A percentile compares a stretch with the other conserved stretches of the same genome.
These are phyloP conservation scores for Pyrus communis DNA, from an alignment of 306 rosid species.

Conservation along the genomic window DNA sequence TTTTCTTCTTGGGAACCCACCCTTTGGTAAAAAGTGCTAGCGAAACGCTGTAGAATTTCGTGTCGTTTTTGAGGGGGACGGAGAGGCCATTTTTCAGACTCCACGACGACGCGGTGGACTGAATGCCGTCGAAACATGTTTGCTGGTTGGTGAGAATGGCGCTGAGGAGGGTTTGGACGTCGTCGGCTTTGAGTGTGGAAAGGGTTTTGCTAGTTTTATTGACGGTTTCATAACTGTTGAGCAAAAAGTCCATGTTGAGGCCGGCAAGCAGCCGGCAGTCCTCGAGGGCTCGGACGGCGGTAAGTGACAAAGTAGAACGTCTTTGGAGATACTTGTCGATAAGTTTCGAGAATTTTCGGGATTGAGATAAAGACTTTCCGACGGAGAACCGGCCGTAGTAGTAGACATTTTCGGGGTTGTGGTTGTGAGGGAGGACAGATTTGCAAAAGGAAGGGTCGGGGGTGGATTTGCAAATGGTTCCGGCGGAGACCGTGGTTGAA, in stretches of 20 bases:
- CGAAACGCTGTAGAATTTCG: conserved; percentile 73
- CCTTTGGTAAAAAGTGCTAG: conserved; percentile 60
- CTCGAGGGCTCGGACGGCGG: conserved; percentile 56
- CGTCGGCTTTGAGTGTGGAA: conserved; percentile 47
- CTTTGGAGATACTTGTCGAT: conserved; percentile 35
- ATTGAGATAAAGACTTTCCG: conserved; percentile 52
- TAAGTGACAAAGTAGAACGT: conserved; percentile 27
- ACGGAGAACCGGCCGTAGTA: conserved; percentile 58
- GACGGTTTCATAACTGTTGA: conserved; percentile 41
- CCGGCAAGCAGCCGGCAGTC: conserved; percentile 57
- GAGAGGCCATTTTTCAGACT: conserved; percentile 48
- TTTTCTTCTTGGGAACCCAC: conserved; percentile 55
- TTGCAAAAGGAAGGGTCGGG: conserved; percentile 74
- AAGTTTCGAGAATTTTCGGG: conserved; percentile 36
- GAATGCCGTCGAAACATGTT: conserved; percentile 73
- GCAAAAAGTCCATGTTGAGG: conserved; percentile 57
- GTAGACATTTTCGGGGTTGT: conserved; percentile 42
- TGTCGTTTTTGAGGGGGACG: conserved; percentile 55
- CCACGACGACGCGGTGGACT: conserved; percentile 62
- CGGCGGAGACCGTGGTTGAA: conserved; percentile 29
- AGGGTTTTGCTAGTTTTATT: conserved; percentile 28
- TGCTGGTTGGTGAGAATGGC: conserved; percentile 74
- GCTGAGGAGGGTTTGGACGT: conserved; percentile 56
- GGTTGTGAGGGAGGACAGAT: conserved; percentile 44
- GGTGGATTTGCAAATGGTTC: conserved; percentile 51